Evolutionary conservation across 2,329 filamentous ascomycete genomes (phyloP).

Genomic region (Exophiala sp.): DNA sequence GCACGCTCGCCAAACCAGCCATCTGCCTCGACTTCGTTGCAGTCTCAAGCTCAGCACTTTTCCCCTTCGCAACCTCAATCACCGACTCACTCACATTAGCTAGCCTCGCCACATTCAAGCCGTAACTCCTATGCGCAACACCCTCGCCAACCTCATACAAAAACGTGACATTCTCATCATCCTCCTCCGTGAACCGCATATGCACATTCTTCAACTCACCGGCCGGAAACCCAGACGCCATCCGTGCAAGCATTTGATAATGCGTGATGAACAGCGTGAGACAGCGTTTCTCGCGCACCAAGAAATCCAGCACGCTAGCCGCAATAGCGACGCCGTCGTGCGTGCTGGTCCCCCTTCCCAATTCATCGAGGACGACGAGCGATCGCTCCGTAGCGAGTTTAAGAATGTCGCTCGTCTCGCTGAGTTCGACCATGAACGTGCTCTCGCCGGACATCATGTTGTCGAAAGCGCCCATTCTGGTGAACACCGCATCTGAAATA

Average conservation of each 20-base stretch:
- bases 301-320: constrained; percentile 80
- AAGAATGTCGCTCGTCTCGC: constrained; percentile 85
- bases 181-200: constrained; percentile 74
- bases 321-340: constrained; percentile 97
- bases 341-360: constrained; percentile 88
- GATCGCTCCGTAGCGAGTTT: constrained; percentile 80
- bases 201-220: constrained; percentile 80
- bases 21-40: constrained; percentile 64
- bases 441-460: constrained; percentile 93
- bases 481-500: constrained; percentile 86
- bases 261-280: constrained; percentile 96
- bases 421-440: constrained; percentile 97
- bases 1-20: constrained; percentile 28
- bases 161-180: constrained; percentile 82
- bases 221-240: constrained; percentile 64
- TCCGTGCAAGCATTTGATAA: constrained; percentile 79
- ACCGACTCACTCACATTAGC: constrained; percentile 75
- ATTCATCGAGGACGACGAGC: constrained; percentile 88
- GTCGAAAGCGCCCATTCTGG: constrained; percentile 92
- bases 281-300: constrained; percentile 70
- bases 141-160: constrained; percentile 89
- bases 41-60: constrained; percentile 76
- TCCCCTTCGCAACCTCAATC: constrained; percentile 72
- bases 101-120: constrained; percentile 84
- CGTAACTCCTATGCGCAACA: constrained; percentile 90